Conservation (phyloP, 2,329 filamentous ascomycete genomes). For the Immersiporthe knoxdaviesiana region DNA sequence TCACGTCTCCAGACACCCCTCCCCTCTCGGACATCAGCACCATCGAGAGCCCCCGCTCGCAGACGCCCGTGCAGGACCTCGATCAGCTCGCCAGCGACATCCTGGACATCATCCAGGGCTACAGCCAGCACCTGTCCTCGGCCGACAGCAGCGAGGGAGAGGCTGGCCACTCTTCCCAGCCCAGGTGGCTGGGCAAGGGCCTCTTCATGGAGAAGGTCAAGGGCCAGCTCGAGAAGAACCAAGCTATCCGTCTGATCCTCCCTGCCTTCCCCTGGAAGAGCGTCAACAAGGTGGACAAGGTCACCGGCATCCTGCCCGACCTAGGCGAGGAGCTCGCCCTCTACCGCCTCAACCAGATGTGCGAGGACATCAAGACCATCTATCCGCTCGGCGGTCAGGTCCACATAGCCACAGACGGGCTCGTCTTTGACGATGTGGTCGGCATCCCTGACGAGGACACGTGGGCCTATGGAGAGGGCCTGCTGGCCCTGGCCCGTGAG, state of each 20-base stretch:
- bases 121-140: slow-evolving; percentile 2
- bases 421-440: not conserved
- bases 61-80: not conserved
- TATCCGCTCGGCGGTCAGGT: not conserved
- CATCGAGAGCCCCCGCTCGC: not conserved
- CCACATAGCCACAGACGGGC: not conserved
- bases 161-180: not conserved
- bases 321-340: slow-evolving; percentile 33
- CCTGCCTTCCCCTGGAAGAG: slow-evolving; percentile 34
- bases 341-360: not conserved
- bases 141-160: not conserved
- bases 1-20: not conserved
- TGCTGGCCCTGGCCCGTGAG: not conserved
- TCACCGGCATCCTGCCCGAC: slow-evolving; percentile 43
- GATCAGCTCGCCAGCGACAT: slow-evolving; percentile 7
- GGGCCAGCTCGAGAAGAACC: slow-evolving; percentile 8
- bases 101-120: not conserved
- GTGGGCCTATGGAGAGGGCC: not conserved
- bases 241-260: slow-evolving; percentile 4
- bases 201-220: slow-evolving; percentile 11
- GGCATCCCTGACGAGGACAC: not conserved
- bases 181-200: slow-evolving; percentile 2
- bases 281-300: slow-evolving; percentile 37
- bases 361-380: not conserved
- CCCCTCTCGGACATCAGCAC: not conserved